Evolutionary conservation across 2,329 filamentous ascomycete genomes (phyloP), one percentile per base, ranked within the genome.

Genomic region (Neocatenulostroma microsporum): DNA sequence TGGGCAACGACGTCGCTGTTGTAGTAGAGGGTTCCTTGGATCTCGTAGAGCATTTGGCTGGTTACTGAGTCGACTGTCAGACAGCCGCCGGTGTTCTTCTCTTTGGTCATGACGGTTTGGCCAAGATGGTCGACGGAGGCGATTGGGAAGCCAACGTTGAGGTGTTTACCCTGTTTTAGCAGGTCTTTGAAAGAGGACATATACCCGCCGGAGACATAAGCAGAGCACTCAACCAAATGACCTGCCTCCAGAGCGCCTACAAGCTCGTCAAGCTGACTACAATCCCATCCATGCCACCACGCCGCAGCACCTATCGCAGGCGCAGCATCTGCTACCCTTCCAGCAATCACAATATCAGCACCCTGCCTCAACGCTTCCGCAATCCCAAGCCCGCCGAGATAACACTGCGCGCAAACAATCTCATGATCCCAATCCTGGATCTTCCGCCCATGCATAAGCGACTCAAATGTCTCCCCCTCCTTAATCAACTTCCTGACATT

Each of bases 1-100:
- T 69, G 49, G 0, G 71, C 71, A 0, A 64, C 70, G 19, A 74
- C 70, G 44, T 74, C 72, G 1, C 64, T 68, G 53, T 74, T 73
- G 57, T 65, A 69, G 48, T 76, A 76, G 56, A 64, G 64, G 1
- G 64, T 66, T 3, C 69, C 69, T 43, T 72, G 68, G n/a, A 72
- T 64, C 50, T 72, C 69, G 46, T 72, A 73, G 2, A 73, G 45
- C 3, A 73, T 53, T 40, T 73, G 70, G 2, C 62, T 66, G 0
- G 62, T 66, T 28, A 68, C 64, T 1, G 70, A 73, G 37, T 72
- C 64, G 10, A 67, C 62, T 0, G 60, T 58, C 8, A 61, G 51
- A 18, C 41, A 44, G 32, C 60, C 60, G 12, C 52, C 53, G 11
- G 54, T 59, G 2, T 48, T 50, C 20, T 51, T 39, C 26, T 57